Conservation (phyloP, 345 rosid species). For the Pistacia vera region DNA sequence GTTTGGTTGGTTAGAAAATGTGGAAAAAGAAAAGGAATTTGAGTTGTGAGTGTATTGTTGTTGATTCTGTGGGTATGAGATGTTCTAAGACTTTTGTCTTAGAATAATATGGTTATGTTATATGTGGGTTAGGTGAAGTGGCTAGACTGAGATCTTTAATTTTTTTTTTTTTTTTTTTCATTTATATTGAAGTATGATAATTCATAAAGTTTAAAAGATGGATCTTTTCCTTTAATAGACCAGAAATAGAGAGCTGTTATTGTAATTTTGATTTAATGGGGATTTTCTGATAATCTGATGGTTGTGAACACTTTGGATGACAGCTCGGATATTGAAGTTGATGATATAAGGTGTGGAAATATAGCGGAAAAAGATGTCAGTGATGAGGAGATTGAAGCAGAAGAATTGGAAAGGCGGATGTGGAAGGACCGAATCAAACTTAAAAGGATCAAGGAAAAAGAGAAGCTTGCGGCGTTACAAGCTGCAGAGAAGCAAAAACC, state of each 20-base stretch:
- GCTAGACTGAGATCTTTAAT: neutral
- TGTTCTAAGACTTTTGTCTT: neutral
- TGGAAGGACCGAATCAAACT: conserved; percentile 93
- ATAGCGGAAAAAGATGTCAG: conserved; percentile 92
- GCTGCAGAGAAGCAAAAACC: conserved; percentile 77
- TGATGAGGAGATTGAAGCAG: conserved; percentile 92
- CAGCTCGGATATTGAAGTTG: conserved; percentile 70
- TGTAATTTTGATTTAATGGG: conserved; percentile 13
- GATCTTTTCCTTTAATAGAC: neutral
- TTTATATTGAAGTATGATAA: neutral
- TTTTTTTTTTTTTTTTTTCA: neutral
- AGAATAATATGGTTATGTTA: neutral
- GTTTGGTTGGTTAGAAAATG: conserved; percentile 3
- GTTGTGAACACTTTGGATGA: conserved; percentile 25
- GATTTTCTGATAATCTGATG: conserved; percentile 13
- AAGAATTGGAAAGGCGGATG: conserved; percentile 89
- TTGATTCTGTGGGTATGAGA: neutral
- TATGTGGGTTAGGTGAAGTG: neutral
- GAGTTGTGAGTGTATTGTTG: neutral
- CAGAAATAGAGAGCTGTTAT: neutral
- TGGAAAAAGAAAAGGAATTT: neutral
- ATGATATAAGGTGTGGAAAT: conserved; percentile 75
- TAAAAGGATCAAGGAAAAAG: conserved; percentile 79
- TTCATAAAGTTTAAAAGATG: neutral
- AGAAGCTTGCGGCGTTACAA: conserved; percentile 65